Evolutionary conservation across 805 yeast species (phyloP), one percentile per base, ranked within the genome.

Genomic region (Cyberlindnera mycetangii): DNA sequence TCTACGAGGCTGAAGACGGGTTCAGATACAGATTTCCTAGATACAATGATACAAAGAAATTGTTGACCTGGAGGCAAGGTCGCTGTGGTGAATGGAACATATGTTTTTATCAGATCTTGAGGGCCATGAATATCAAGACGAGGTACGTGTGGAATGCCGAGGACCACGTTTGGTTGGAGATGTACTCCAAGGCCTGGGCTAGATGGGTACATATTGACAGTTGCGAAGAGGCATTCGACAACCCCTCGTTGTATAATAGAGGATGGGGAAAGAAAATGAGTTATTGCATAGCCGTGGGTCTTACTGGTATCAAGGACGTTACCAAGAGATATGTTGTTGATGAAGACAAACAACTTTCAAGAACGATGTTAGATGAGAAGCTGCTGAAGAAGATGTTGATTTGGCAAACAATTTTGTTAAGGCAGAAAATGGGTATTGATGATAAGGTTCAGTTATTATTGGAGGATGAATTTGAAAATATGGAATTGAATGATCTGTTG

Each of bases 221-320:
- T 8, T 92, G 98, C 61, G 98, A 90, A 55, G 83, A 79, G 38
- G 81, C 90, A 0, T 89, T 73, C 65, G 95, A 92, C 62, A 78
- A 87, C 48, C 97, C 97, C 0, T 60, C 70, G 18, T 67, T 89
- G 14, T 90, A 90, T 58, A 76, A 83, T 38, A 71, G 75, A 32
- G 95, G 95, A 34, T 90, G 98, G 97, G 95, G 92, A 25, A 92
- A 92, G 66, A 79, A 79, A 48, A 92, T 92, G 97, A 85, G 96
- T 41, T 89, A 87, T 64, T 85, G 81, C 2, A 67, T 92, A 44
- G 97, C 88, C 0, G 73, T 84, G 42, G 74, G 81, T 37, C 71
- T 70, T 11, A 70, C 70, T 32, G 89, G 89, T 28, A 70, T 82
- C 2, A 61, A 69, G 1, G 97, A 92, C 61, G 82, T 92, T 24